phyloP scores from a whole-genome alignment of 306 rosid genomes.

The Clitoria ternatea region DNA sequence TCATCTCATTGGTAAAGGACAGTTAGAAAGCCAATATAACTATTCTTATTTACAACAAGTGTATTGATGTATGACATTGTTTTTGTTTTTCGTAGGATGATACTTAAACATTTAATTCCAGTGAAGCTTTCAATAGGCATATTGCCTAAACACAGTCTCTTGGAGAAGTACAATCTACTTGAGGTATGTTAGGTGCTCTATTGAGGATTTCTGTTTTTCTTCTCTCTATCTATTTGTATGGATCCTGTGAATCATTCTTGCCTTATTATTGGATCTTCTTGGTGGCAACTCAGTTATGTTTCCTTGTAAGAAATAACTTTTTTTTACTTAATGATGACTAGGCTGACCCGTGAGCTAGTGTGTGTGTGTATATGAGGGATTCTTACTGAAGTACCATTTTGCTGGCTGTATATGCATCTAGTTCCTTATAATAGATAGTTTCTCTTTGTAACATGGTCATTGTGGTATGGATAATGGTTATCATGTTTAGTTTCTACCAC shows the following conservation, averaged over 20 bases:
- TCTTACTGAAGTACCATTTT: background rate
- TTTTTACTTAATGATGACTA: background rate
- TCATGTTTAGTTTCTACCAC: background rate
- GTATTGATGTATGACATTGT: background rate
- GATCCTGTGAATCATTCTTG: background rate
- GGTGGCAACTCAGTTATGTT: constrained; percentile 8
- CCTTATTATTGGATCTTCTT: background rate
- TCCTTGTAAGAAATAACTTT: background rate
- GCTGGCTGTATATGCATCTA: background rate
- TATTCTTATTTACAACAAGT: background rate
- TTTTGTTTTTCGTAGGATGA: constrained; percentile 60
- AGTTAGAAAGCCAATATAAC: background rate
- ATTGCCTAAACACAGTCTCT: constrained; percentile 67
- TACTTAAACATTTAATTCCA: constrained; percentile 88
- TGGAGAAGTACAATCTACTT: constrained; percentile 69
- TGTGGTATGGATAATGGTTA: background rate
- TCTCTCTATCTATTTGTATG: background rate
- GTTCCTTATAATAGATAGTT: background rate
- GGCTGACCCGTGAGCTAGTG: constrained; percentile 7
- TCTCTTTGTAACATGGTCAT: background rate
- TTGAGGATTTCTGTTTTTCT: background rate
- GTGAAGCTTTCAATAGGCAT: constrained; percentile 97
- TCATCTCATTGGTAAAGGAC: background rate
- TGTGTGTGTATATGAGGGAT: background rate
- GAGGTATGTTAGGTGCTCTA: constrained; percentile 52